These are phyloP conservation scores for Fraxinus excelsior DNA, from an alignment of 257 asterid species.

Conservation along the genomic window DNA sequence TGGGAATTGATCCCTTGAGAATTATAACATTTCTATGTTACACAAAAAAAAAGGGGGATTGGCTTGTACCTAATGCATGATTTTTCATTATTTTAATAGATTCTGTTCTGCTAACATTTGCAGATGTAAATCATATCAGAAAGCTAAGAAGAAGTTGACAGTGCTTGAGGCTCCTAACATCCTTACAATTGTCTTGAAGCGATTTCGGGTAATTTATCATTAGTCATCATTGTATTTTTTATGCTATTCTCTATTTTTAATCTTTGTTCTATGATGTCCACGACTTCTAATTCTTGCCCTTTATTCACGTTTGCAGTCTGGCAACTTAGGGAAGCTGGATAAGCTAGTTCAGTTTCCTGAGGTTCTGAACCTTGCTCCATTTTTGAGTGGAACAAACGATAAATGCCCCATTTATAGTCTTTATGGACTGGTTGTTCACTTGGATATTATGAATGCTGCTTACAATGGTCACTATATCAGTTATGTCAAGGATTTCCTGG, in stretches of 20 bases:
- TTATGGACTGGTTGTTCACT: constrained; percentile 55
- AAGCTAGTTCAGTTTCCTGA: constrained; percentile 49
- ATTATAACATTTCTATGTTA: too few species aligned
- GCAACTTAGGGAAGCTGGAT: constrained; percentile 48
- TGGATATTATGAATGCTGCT: constrained; percentile 42
- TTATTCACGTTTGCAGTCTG: constrained; percentile 36
- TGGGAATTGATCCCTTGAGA: background rate
- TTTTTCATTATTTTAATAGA: constrained; percentile 4
- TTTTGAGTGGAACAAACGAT: constrained; percentile 45
- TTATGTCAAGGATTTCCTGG: constrained; percentile 45
- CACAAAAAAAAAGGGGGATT: too few species aligned
- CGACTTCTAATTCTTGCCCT: constrained; percentile 16
- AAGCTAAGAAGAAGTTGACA: constrained; percentile 60
- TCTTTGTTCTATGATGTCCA: background rate
- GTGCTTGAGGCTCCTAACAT: constrained; percentile 64
- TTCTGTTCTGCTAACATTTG: constrained; percentile 10
- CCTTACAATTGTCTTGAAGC: constrained; percentile 59
- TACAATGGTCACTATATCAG: constrained; percentile 57
- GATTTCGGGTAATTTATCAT: constrained; percentile 47
- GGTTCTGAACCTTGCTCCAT: constrained; percentile 48
- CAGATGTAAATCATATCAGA: constrained; percentile 72
- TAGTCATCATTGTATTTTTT: background rate
- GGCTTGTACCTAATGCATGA: background rate
- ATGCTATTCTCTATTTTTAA: background rate
- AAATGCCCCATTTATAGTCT: constrained; percentile 40